phyloP scores from a whole-genome alignment of 345 rosid species.

The Murraya paniculata region DNA sequence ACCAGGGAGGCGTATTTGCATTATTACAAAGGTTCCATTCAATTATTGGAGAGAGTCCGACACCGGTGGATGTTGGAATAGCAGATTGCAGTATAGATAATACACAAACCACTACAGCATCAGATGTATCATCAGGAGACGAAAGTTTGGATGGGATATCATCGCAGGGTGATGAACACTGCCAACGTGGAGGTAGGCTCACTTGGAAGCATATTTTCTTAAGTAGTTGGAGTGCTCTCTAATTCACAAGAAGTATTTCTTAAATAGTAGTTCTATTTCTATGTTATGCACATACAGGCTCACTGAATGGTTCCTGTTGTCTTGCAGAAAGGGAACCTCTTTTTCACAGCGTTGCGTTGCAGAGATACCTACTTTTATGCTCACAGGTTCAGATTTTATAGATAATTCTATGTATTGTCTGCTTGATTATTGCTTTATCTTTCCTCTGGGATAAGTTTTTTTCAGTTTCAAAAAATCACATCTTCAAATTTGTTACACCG shows the following conservation, averaged over 20 bases:
- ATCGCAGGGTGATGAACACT: constrained; percentile 23
- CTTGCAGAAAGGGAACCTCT: constrained; percentile 43
- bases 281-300: constrained; percentile 20
- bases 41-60: constrained; percentile 17
- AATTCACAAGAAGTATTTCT: background rate
- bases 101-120: constrained; percentile 24
- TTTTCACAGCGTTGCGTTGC: constrained; percentile 74
- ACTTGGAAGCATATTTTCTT: background rate
- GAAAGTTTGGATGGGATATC: constrained; percentile 28
- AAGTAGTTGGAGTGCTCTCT: background rate
- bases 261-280: background rate
- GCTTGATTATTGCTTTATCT: background rate
- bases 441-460: background rate
- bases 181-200: constrained; percentile 39
- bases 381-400: constrained; percentile 53
- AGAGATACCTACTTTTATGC: constrained; percentile 78
- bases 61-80: constrained; percentile 27
- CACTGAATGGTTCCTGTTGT: constrained; percentile 24
- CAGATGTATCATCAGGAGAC: constrained; percentile 46
- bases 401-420: constrained; percentile 4
- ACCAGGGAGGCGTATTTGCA: constrained; percentile 78
- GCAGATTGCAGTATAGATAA: constrained; percentile 26
- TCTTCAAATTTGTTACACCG: background rate
- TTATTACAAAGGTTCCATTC: constrained; percentile 50
- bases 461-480: background rate